Base-by-base conservation (phyloP, 139 green algal genomes). In the Closterium sp. region DNA sequence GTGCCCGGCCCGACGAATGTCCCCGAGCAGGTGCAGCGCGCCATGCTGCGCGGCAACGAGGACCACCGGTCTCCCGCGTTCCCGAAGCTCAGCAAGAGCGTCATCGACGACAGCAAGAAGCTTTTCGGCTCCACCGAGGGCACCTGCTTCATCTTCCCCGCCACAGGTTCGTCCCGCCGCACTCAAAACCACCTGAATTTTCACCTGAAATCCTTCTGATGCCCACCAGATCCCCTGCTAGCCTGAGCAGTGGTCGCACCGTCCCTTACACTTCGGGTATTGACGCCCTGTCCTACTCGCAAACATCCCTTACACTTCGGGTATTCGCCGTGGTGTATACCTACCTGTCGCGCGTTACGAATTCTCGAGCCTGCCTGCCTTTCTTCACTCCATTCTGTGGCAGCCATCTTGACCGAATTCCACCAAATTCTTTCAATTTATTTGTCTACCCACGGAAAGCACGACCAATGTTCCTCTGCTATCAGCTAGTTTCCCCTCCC, bases 1-100 rank as follows among this genome's bases (percentile, higher is more conserved):
- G 97, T 99, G 38, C 97, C 97, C 97, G 97, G 97, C n/a, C 98
- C 98, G 0, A 97, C 98, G 23, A 99, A 99, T 96, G 98, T 99
- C 85, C 98, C 99, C 81, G 96, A 99, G 5, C 88, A 93, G 12
- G 97, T 99, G 30, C 89, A 96, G 84, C 94, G 96, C 0, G 98
- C 97, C 0, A 99, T 99, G 98, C 88, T 32, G 33, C 91, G 92
- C 31, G 33, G 76, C n/a, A 97, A 66, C 95, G 97, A 87, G 96
- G 97, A 99, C 93, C 98, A 99, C 88, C 87, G 97, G 1, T 98
- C 99, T 93, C 96, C 98, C 25, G 99, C 96, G 94, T 99, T 99
- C 91, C 93, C 96, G 2, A 87, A 94, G 0, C 96, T 99, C 34
- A 98, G 96, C 95, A 97, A 97, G 90, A 87, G 86, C 33, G 85